Evolutionary conservation across 352 stramenopile genomes (phyloP), one percentile per base, ranked within the genome.

Genomic region (Pythium chondricola): DNA sequence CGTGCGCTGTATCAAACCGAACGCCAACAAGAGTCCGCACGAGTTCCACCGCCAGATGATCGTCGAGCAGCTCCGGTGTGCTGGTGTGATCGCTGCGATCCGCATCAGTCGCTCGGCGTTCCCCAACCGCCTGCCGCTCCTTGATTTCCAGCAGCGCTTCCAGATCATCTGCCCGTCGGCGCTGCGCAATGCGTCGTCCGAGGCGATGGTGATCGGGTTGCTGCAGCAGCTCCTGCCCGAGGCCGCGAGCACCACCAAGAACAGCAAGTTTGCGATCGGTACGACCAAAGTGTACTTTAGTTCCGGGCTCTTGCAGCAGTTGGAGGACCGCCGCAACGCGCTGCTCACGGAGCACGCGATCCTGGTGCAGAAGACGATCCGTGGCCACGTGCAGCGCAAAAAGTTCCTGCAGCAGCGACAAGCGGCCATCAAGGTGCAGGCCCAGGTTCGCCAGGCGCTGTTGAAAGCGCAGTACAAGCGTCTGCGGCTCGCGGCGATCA

Each of bases 1-100:
- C 50, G 83, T 96, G 29, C 85, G 85, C 11, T 95, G 83, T 51
- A 94, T 96, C 75, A 96, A 96, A 61, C 85, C 95, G 9, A 96
- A 96, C 52, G 74, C 74, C 17, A 88, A 89, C 71, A 93, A 95
- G 65, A 85, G 73, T 29, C 70, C 80, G 4, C 52, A 63, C 13
- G 73, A 89, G 58, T 94, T 93, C 41, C 75, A 99, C 47, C 73
- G 80, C 13, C 45, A 67, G 25, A 88, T 89, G 80, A 92, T 95
- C 58, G 78, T 94, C 30, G 83, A 95, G 52, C 83, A 95, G 59
- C 69, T 95, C 16, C 79, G 85, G 29, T 95, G 83, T 44, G 85
- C 85, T n/a, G 85, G 83, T 67, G 85, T 95, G 49, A 91, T 95
- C 48, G 85, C 85, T 25, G 85, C 85, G 2, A 95, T 95, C 52